phyloP scores from a whole-genome alignment of 2,329 filamentous ascomycete genomes.

The Clonostachys rhizophaga region DNA sequence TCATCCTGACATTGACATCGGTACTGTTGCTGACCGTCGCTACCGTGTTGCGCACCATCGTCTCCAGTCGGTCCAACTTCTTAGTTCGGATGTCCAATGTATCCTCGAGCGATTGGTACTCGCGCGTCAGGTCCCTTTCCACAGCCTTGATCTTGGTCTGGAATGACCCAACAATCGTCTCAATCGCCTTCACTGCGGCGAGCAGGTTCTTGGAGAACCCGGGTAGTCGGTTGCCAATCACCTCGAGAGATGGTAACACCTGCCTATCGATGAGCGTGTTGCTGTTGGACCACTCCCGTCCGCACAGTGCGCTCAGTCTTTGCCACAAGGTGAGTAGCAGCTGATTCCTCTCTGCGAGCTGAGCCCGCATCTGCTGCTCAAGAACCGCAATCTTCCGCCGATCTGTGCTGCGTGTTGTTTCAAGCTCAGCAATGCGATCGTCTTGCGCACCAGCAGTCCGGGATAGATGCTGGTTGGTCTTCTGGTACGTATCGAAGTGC shows the following conservation, averaged over 20 bases:
- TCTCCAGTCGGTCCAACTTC: constrained; percentile 83
- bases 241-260: constrained; percentile 75
- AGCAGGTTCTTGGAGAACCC: constrained; percentile 89
- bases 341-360: constrained; percentile 84
- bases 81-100: constrained; percentile 76
- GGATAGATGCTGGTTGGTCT: constrained; percentile 82
- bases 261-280: constrained; percentile 88
- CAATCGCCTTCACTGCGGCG: constrained; percentile 81
- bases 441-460: constrained; percentile 83
- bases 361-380: constrained; percentile 79
- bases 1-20: constrained; percentile 39
- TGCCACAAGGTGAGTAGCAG: constrained; percentile 89
- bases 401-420: constrained; percentile 72
- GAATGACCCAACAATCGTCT: constrained; percentile 73
- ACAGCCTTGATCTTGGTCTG: constrained; percentile 74
- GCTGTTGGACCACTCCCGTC: constrained; percentile 85
- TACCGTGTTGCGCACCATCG: constrained; percentile 64
- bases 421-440: constrained; percentile 78
- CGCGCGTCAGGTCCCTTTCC: constrained; percentile 86
- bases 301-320: constrained; percentile 77
- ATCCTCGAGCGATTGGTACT: constrained; percentile 82
- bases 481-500: constrained; percentile 83
- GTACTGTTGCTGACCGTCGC: constrained; percentile 40
- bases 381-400: constrained; percentile 70
- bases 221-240: constrained; percentile 78